Base-by-base conservation (phyloP, 2,329 filamentous ascomycete genomes). In the Colletotrichum orbiculare region DNA sequence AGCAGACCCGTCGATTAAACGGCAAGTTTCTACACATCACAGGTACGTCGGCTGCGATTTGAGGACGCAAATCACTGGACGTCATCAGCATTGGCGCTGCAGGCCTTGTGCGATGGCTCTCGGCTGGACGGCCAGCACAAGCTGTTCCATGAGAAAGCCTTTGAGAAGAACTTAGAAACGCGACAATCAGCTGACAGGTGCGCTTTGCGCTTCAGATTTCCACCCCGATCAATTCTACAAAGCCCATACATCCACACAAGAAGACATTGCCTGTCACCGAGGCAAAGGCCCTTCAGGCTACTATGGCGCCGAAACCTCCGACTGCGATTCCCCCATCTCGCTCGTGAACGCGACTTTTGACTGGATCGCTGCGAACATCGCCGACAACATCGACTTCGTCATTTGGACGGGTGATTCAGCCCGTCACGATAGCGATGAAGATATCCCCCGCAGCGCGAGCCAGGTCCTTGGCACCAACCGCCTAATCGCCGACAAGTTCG, bases 351-450 rank as follows among this genome's bases (percentile, higher is more conserved):
- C 92, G 71, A 98, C 95, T 0, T 93, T 98, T 73, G 85, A 89
- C 72, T 99, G 95, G 95, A 91, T 99, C 55, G 83, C 88, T 48
- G 85, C 89, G 47, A 90, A 97, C 72, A 74, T 97, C 63, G 90
- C 87, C 73, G 91, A 94, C 74, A 79, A 89, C 4, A 85, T 97
- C 68, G 94, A 97, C 76, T 97, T 97, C 75, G 89, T 97, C 54
- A 82, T 97, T 53, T 97, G 94, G 94, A 97, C 94, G 2, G 94
- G 94, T 69, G 94, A 97, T 77, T 95, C 91, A 38, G 93, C 92
- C 17, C 87, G 94, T 69, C 94, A 97, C 77, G 94, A 97, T 77
- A 95, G 91, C 76, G 94, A 97, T 75, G 91, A 95, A 75, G 78
- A 86, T 52, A 83, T 92, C 39, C 95, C 95, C 11, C 91, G 96